Evolutionary conservation across 2,329 filamentous ascomycete genomes (phyloP), one percentile per base, ranked within the genome.

Genomic region (Aureobasidium uvarum): DNA sequence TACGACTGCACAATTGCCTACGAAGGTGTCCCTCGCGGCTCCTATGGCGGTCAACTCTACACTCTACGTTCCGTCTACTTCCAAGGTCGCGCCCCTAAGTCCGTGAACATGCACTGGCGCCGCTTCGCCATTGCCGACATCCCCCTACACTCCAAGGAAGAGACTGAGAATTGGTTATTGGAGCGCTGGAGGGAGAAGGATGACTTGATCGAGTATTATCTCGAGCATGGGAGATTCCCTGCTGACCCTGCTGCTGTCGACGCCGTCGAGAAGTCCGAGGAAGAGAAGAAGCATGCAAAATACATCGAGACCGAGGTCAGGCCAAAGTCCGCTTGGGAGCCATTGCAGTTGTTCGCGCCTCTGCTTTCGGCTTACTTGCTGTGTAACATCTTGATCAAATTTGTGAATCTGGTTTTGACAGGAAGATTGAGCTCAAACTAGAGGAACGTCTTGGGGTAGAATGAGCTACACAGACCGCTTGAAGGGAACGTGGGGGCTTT

Each of bases 1-100:
- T 96, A 96, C 73, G 92, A 96, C 78, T 97, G 94, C 77, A 98
- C 95, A 0, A 87, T 99, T 64, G 93, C 91, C 16, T 99, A 99
- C 75, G 94, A 97, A 77, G 95, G 94, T 38, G 86, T 96, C 58
- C 90, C 91, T 89, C 94, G 84, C 83, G 79, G 80, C 54, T 83
- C 89, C 72, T 97, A 88, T 70, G 93, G 92, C 31, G 92, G 97
- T 74, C 87, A 96, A 58, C 87, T 91, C 72, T 98, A 96, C 77
- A 92, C 90, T 1, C 83, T 99, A 5, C 85, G 86, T 1, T 91
- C 90, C 66, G 95, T 91, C 33, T 98, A 96, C 76, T 88, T 97
- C 70, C 85, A 95, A 75, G 94, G 95, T 50, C 89, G 91, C 0
- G 88, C 92, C 0, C 95, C 95, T 5, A 96, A 92, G 75, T 96